A percentile compares a stretch with the other conserved stretches of the same genome.
Evolutionary conservation across 2,329 filamentous ascomycete species (phyloP).

Genomic region (Shiraia bambusicola): DNA sequence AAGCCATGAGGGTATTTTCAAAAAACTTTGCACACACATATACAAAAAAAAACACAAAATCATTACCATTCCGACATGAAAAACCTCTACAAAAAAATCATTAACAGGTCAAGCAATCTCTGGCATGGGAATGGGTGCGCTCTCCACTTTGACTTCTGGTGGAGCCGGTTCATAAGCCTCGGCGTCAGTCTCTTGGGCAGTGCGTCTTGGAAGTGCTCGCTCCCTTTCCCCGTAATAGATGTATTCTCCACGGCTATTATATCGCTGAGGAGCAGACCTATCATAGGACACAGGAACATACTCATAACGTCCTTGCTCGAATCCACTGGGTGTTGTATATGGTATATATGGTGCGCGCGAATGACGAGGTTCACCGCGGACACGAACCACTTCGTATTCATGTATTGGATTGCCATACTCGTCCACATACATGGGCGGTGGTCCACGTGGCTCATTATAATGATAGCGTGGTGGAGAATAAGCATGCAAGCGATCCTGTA

Average conservation of each 20-base stretch:
- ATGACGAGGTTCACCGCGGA: constrained; percentile 29
- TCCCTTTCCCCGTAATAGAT: constrained; percentile 39
- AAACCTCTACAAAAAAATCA: not conserved
- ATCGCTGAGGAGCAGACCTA: constrained; percentile 25
- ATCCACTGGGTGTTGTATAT: constrained; percentile 25
- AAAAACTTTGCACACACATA: not conserved
- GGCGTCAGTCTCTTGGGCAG: constrained; percentile 20
- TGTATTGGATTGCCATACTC: constrained; percentile 33
- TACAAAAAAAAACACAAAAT: constrained; percentile 3
- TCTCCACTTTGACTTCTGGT: constrained; percentile 31
- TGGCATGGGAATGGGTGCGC: constrained; percentile 16
- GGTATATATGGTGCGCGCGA: constrained; percentile 20
- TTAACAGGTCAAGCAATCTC: constrained; percentile 10
- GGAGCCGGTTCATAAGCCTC: constrained; percentile 29
- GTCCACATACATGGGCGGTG: constrained; percentile 35
- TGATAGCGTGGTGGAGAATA: constrained; percentile 34
- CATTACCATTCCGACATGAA: not conserved
- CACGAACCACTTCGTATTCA: constrained; percentile 37
- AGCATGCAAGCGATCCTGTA: constrained; percentile 35
- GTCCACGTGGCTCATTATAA: constrained; percentile 31
- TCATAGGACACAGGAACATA: constrained; percentile 36
- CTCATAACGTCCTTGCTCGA: constrained; percentile 32
- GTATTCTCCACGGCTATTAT: constrained; percentile 30
- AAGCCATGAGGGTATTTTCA: not conserved
- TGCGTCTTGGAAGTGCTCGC: constrained; percentile 19